Evolutionary conservation across 2,329 filamentous ascomycete species (phyloP).

Genomic region (Furcasterigmium sp.): DNA sequence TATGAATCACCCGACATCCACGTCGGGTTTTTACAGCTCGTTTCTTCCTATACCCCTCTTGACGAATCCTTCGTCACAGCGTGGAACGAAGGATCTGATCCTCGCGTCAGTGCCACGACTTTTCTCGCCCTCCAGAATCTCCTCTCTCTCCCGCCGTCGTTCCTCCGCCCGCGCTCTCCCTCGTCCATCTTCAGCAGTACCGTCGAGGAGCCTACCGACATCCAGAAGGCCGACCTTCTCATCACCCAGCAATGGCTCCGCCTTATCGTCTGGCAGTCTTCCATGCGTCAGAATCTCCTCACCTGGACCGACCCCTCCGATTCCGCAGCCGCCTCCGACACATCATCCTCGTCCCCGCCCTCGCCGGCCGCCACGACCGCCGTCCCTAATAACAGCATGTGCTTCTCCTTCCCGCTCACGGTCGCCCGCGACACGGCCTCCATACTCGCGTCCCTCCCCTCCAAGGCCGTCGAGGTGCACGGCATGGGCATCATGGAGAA

Average conservation of each 20-base stretch:
- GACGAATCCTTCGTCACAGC: slow-evolving; percentile 58
- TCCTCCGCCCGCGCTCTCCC: slow-evolving; percentile 17
- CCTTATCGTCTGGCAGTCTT: slow-evolving; percentile 68
- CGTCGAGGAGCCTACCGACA: slow-evolving; percentile 46
- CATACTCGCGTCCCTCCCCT: slow-evolving; percentile 33
- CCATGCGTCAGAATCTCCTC: slow-evolving; percentile 59
- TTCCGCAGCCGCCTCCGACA: not conserved
- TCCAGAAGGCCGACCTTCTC: slow-evolving; percentile 63
- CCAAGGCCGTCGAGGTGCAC: slow-evolving; percentile 37
- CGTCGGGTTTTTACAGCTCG: slow-evolving; percentile 54
- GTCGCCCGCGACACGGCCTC: slow-evolving; percentile 54
- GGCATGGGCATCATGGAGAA: slow-evolving; percentile 46
- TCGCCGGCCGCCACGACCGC: slow-evolving; percentile 37
- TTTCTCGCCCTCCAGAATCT: slow-evolving; percentile 28
- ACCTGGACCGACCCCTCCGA: slow-evolving; percentile 35
- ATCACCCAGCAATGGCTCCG: slow-evolving; percentile 68
- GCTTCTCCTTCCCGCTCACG: slow-evolving; percentile 55
- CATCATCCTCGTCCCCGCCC: slow-evolving; percentile 1
- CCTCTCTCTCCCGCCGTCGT: slow-evolving; percentile 24
- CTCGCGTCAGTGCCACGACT: slow-evolving; percentile 24
- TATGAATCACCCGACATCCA: slow-evolving; percentile 48
- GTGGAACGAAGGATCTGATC: slow-evolving; percentile 54
- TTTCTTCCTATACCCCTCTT: slow-evolving; percentile 56
- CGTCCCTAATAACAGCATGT: slow-evolving; percentile 53
- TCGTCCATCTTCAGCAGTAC: slow-evolving; percentile 24